Percentiles rank a stretch among this genome's conserved stretches.
Conservation (phyloP, 2,329 filamentous ascomycete genomes). For the Curvularia sp. region DNA sequence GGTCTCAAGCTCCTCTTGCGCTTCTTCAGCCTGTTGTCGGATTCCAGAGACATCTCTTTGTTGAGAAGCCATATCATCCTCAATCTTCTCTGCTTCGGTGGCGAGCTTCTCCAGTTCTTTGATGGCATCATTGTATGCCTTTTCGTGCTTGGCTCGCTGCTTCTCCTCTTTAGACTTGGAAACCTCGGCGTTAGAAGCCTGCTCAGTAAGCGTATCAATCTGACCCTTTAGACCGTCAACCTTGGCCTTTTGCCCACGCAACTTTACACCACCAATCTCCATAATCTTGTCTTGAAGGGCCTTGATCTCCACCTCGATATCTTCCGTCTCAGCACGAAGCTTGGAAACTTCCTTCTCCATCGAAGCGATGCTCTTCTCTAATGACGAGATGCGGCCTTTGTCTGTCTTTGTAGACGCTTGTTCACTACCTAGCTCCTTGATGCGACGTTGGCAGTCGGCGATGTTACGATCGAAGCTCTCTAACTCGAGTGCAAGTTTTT, state of each 20-base stretch:
- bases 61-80: conserved; percentile 80
- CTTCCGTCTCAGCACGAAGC: conserved; percentile 83
- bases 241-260: conserved; percentile 87
- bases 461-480: conserved; percentile 87
- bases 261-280: conserved; percentile 93
- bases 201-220: conserved; percentile 79
- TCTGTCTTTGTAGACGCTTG: conserved; percentile 83
- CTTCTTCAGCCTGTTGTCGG: conserved; percentile 77
- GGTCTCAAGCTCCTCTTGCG: conserved; percentile 74
- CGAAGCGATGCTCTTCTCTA: conserved; percentile 79
- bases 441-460: conserved; percentile 80
- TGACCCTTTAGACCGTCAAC: conserved; percentile 86
- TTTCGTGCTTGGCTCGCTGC: conserved; percentile 84
- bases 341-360: conserved; percentile 80
- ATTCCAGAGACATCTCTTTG: conserved; percentile 76
- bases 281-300: conserved; percentile 95
- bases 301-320: conserved; percentile 92
- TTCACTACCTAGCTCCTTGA: conserved; percentile 83
- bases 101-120: conserved; percentile 78
- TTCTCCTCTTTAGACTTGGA: conserved; percentile 93
- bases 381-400: conserved; percentile 71
- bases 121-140: conserved; percentile 77
- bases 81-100: conserved; percentile 77
- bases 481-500: conserved; percentile 87
- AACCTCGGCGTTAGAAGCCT: conserved; percentile 85